A percentile compares a stretch with the other conserved stretches of the same genome.
Evolutionary conservation across 2,329 filamentous ascomycete genomes (phyloP).

Genomic region (Penicillium sp.): DNA sequence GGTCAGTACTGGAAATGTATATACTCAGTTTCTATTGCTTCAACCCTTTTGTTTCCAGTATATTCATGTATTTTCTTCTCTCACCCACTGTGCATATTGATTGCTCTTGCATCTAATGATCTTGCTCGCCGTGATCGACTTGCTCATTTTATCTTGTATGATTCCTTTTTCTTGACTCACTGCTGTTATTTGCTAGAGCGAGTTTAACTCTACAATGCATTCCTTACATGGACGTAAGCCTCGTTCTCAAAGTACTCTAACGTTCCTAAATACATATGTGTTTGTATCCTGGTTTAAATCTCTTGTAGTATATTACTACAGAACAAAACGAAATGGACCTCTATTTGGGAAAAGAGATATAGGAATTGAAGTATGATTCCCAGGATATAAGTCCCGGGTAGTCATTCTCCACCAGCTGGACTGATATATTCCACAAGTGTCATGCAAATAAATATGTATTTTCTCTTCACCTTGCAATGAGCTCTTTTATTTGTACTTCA

Average conservation of each 20-base stretch:
- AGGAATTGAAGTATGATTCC: too few species aligned
- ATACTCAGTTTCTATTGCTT: neutral
- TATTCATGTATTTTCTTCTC: conserved; percentile 8
- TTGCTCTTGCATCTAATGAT: conserved; percentile 4
- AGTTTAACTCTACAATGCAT: conserved; percentile 10
- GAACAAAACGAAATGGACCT: neutral
- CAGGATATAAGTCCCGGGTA: too few species aligned
- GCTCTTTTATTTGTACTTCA: too few species aligned
- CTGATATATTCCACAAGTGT: too few species aligned
- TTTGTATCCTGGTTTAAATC: too few species aligned
- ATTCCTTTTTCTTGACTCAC: neutral
- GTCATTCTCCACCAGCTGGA: too few species aligned
- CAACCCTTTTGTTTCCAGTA: neutral
- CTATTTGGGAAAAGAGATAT: too few species aligned
- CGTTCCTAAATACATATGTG: too few species aligned
- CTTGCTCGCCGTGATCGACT: neutral
- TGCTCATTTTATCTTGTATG: conserved; percentile 5
- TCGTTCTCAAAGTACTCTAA: too few species aligned
- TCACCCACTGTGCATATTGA: conserved; percentile 2
- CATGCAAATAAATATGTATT: too few species aligned
- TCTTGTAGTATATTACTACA: too few species aligned
- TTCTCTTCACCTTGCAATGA: too few species aligned
- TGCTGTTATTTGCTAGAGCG: conserved; percentile 5
- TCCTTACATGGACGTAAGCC: neutral
- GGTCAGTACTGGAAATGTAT: neutral